Evolutionary conservation across 352 stramenopile species (phyloP), one percentile per base, ranked within the genome.

Genomic region (Phytophthora hybrid): DNA sequence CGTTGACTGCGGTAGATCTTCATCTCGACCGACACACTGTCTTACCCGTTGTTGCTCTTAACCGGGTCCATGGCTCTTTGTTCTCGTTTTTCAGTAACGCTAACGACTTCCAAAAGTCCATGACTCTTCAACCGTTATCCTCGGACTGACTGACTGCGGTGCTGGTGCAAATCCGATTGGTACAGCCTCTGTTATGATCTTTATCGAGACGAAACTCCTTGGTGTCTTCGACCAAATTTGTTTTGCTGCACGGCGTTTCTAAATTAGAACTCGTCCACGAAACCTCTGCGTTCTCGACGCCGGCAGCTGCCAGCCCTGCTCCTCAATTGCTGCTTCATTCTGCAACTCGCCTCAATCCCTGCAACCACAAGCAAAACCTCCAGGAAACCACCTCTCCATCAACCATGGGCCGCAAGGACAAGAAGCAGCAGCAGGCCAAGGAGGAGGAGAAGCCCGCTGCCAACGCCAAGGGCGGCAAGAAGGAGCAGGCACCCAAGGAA

Each of bases 361-460:
- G n/a, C 54, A n/a, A 46, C 29, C 64, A n/a, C 54, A 77, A 77
- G 51, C 47, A 18, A 34, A 65, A 13, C 5, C 16, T 47, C 41
- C 60, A 44, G 11, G 46, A 26, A 31, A 64, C 41, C 23, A 64
- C 63, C 44, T 29, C 49, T 5, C 31, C 23, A 66, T 34, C 21
- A 31, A 73, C 31, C 18, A 82, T 82, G 76, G 72, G 41, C 60
- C 76, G 72, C 63, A 82, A 80, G 60, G 74, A 79, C 60, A 79
- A 69, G 55, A 64, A 62, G 34, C 67, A 74, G 60, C 58, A 69
- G 51, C 64, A 71, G 64, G 1, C 31, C n/a, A 62, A 62, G 55
- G 55, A 51, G 11, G 55, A 60, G 54, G 31, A 62, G 55, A 51
- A 62, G 55, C 55, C 55, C 9, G 55, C 55, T 16, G 55, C 55